Base-by-base conservation (phyloP, 176 grass and related monocot species). In the Tillandsia leiboldiana region DNA sequence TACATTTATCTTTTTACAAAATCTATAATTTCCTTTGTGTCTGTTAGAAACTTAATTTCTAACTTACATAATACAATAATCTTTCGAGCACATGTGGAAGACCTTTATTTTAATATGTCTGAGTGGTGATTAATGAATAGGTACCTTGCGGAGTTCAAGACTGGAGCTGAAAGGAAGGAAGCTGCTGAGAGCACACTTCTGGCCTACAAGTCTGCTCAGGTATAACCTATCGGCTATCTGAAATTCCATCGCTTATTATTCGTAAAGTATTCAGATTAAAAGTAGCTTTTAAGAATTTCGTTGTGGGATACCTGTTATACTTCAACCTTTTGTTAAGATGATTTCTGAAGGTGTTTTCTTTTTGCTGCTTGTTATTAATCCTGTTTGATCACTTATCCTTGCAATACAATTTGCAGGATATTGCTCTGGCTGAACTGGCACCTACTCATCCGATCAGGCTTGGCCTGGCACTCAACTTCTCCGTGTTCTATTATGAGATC, bases 401-500 rank as follows among this genome's bases (percentile, higher is more conserved):
- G 20, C 20, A 9, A 22, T 59, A 73, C 15, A 24, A 62, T 73
- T 49, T 73, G 15, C 54, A 73, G 71, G 71, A 73, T 73, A 73
- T 73, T 14, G 71, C 71, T 22, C 3, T 63, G n/a, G 54, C 71
- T 50, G 71, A 63, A n/a, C 17, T 73, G 28, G 71, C 71, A 33
- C 71, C 71, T 49, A 73, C 71, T 17, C 71, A 73, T 61, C 71
- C 71, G 20, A 73, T 73, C 42, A 73, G 71, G 71, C 26, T 73
- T 13, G 71, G 71, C 12, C 24, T 73, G 71, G 71, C 71, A 26
- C 71, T 73, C 33, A 73, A 73, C 62, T 73, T 73, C 56, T 73
- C 71, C 49, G 71, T 73, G 71, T 73, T 73, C 71, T 73, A 73
- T 18, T 73, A 73, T 63, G 71, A 73, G 57, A 73, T 73, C 33